Evolutionary conservation across 176 grass and related monocot species (phyloP), one percentile per base, ranked within the genome.

Genomic region (Typha latifolia): DNA sequence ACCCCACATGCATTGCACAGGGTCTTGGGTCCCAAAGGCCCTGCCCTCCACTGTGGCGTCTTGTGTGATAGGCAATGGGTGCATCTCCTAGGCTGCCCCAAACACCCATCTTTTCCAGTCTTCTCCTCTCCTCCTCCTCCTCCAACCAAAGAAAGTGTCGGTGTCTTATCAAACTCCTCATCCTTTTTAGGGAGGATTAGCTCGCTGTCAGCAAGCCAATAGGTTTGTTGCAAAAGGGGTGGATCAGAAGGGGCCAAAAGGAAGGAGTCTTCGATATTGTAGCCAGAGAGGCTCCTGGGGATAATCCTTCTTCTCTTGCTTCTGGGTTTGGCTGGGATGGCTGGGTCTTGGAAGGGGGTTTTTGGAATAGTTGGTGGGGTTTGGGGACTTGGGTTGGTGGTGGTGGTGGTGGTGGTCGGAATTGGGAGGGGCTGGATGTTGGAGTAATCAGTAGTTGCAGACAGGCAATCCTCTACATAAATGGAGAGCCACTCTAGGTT

Each of bases 141-240:
- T 5, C 63, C 26, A 19, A 10, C 37, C 37, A 43, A 43, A 43
- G 37, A 1, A 43, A 43, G 37, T 43, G 37, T 8, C 2, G 37
- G 37, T 43, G 37, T 21, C 53, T 59, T n/a, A n/a, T 5, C 53
- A 16, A 9, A 6, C 53, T 3, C 51, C 63, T 59, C 63, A 53
- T 47, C 19, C 34, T 19, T 76, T 11, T 82, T 82, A 18, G 86
- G 89, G 73, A 82, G 75, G 69, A 99, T 79, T 73, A 91, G 86
- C 80, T 99, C 89, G 51, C 94, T 99, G 69, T 99, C 94, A 26
- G 94, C 94, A 51, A 99, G 62, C 94, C 94, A 99, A 24, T 90
- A 49, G 47, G 87, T 82, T 64, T 82, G 94, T 61, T 99, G 78
- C 21, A 64, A 70, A 56, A 84, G 63, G 13, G 83, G 84, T 12